Conservation (phyloP, 2,329 filamentous ascomycete species). For the Aspergillus calidoustus region DNA sequence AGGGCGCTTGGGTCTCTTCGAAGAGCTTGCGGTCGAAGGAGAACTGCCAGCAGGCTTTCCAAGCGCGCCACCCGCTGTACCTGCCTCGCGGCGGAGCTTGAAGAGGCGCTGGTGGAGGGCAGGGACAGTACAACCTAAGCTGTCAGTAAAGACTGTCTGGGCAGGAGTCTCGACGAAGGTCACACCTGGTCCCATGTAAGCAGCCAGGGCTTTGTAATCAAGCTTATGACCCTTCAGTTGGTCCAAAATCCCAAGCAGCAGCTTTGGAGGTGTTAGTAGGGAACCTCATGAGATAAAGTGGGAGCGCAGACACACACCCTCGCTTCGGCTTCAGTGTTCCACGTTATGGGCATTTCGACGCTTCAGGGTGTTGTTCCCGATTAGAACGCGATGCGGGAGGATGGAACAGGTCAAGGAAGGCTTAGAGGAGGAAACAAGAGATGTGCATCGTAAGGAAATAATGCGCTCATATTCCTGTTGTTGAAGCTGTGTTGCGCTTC, state of each 20-base stretch:
- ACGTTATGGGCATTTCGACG: constrained; percentile 7
- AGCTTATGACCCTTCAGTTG: constrained; percentile 5
- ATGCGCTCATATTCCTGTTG: background rate
- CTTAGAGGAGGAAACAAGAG: background rate
- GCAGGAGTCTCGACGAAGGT: background rate
- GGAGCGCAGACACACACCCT: constrained; percentile 1
- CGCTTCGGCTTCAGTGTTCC: constrained; percentile 10
- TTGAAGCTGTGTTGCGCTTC: background rate
- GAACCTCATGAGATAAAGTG: background rate
- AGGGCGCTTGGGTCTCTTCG: background rate
- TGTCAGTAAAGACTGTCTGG: background rate
- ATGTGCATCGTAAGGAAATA: background rate
- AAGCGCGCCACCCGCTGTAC: background rate
- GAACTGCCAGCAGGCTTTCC: background rate
- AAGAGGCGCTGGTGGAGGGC: constrained; percentile 5
- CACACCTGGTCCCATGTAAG: constrained; percentile 12
- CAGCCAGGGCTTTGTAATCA: constrained; percentile 9
- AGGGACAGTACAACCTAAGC: constrained; percentile 6
- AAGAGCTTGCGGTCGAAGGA: background rate
- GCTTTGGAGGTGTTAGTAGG: constrained; percentile 2
- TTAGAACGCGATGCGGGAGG: background rate
- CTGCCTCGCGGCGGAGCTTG: constrained; percentile 10
- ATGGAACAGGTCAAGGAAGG: background rate
- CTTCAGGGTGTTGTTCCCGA: background rate
- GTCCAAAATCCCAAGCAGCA: constrained; percentile 11